Percentiles rank a stretch among this genome's conserved stretches.
Conservation (phyloP, 2,329 filamentous ascomycete species). For the Cytospora piceicola region DNA sequence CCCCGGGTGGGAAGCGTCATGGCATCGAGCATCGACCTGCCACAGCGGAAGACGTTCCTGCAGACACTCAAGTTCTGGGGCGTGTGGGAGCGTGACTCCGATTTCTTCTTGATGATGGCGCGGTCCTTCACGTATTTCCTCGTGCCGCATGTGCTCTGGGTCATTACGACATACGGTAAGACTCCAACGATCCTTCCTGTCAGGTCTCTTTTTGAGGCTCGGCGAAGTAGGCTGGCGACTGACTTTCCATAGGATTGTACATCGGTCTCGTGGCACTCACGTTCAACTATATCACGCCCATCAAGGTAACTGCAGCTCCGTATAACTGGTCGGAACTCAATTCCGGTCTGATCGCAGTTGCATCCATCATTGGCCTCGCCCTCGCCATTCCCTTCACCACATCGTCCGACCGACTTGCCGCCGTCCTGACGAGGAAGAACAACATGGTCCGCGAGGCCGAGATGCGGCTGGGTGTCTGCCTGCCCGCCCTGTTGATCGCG, state of each 20-base stretch:
- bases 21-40: slow-evolving; percentile 33
- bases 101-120: slow-evolving; percentile 50
- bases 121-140: slow-evolving; percentile 52
- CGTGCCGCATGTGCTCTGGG: slow-evolving; percentile 54
- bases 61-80: slow-evolving; percentile 49
- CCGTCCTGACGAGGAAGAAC: slow-evolving; percentile 48
- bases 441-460: slow-evolving; percentile 53
- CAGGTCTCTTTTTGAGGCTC: not conserved
- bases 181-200: slow-evolving; percentile 33
- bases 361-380: slow-evolving; percentile 41
- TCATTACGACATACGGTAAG: slow-evolving; percentile 48
- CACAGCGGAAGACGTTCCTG: slow-evolving; percentile 46
- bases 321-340: slow-evolving; percentile 51
- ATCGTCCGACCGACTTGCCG: slow-evolving; percentile 47
- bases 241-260: slow-evolving; percentile 41
- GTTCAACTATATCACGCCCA: slow-evolving; percentile 55
- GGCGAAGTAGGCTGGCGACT: not conserved
- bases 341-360: slow-evolving; percentile 51
- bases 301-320: slow-evolving; percentile 49
- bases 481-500: slow-evolving; percentile 45
- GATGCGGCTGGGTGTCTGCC: slow-evolving; percentile 48
- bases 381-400: slow-evolving; percentile 51
- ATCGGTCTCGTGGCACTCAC: slow-evolving; percentile 54
- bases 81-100: slow-evolving; percentile 45
- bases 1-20: slow-evolving; percentile 9